Percentiles rank a stretch among this genome's conserved stretches.
Conservation (phyloP, 1,284 basidiomycete genomes). For the Marasmius tenuissimus region DNA sequence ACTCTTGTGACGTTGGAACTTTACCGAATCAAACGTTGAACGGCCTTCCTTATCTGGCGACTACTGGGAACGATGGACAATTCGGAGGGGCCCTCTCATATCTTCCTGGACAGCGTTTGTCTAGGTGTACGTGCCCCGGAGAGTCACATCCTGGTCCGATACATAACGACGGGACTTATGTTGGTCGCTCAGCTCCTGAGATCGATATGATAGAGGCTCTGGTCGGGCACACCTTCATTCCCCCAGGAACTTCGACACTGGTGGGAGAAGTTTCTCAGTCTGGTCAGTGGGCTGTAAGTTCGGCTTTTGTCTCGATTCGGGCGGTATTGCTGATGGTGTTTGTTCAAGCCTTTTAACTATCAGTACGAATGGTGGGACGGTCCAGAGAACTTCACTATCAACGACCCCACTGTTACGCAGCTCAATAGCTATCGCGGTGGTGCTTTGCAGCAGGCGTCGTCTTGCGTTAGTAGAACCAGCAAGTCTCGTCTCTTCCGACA, state of each 20-base stretch:
- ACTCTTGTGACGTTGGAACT: slow-evolving; percentile 56
- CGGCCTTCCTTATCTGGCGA: slow-evolving; percentile 18
- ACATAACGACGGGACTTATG: slow-evolving; percentile 55
- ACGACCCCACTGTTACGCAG: slow-evolving; percentile 43
- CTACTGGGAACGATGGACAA: neutral
- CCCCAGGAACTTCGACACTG: slow-evolving; percentile 20
- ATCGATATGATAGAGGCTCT: slow-evolving; percentile 80
- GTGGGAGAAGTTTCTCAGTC: slow-evolving; percentile 58
- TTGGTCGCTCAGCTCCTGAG: slow-evolving; percentile 75
- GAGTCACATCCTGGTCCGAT: slow-evolving; percentile 68
- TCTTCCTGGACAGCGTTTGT: slow-evolving; percentile 52
- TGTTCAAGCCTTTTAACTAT: slow-evolving; percentile 41
- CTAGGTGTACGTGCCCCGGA: slow-evolving; percentile 58
- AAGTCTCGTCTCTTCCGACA: slow-evolving; percentile 23
- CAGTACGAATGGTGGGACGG: slow-evolving; percentile 50
- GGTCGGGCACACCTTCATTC: slow-evolving; percentile 26
- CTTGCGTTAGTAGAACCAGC: slow-evolving; percentile 41
- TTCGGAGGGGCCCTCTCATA: slow-evolving; percentile 24
- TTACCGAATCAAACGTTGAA: slow-evolving; percentile 45
- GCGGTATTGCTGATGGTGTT: slow-evolving; percentile 41
- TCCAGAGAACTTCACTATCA: slow-evolving; percentile 44
- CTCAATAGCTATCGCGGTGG: slow-evolving; percentile 59
- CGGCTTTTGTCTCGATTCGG: slow-evolving; percentile 33
- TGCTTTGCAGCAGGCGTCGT: slow-evolving; percentile 62
- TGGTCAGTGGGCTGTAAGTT: slow-evolving; percentile 62